phyloP scores from a whole-genome alignment of 2,329 filamentous ascomycete species.

The Uncinocarpus reesii region DNA sequence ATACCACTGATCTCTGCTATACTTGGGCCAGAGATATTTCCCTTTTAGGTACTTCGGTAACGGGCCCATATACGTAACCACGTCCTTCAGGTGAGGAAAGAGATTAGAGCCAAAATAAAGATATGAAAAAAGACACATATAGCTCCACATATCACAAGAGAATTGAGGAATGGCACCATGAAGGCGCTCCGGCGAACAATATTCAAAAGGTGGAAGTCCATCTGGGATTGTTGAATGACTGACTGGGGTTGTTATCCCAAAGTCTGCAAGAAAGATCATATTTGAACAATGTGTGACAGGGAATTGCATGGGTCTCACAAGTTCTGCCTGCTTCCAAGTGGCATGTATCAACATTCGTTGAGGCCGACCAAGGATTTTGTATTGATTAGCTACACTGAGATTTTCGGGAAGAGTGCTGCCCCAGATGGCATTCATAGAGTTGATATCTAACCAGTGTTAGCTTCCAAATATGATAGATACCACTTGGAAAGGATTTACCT shows the following conservation, averaged over 20 bases:
- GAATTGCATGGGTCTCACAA: background rate
- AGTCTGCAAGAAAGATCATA: conserved; percentile 17
- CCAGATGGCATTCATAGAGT: conserved; percentile 25
- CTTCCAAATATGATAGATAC: background rate
- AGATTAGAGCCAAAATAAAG: conserved; percentile 10
- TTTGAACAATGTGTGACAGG: background rate
- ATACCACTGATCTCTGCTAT: conserved; percentile 1
- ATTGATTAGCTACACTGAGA: conserved; percentile 22
- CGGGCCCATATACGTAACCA: background rate
- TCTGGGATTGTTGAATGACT: conserved; percentile 18
- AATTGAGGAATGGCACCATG: conserved; percentile 9
- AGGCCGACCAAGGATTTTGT: conserved; percentile 22
- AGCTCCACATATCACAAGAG: conserved; percentile 17
- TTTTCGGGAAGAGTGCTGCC: conserved; percentile 20
- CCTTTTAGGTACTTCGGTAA: background rate
- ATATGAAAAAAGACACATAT: conserved; percentile 14
- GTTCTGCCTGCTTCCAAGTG: background rate
- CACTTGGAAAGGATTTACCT: conserved; percentile 17
- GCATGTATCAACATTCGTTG: conserved; percentile 12
- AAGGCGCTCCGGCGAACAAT: conserved; percentile 21
- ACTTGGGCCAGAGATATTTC: background rate
- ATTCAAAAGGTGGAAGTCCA: conserved; percentile 18
- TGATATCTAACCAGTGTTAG: conserved; percentile 20
- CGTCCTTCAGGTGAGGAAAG: background rate
- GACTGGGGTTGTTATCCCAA: conserved; percentile 21